Conservation (phyloP, 148 eudicot genomes). For the Pharnaceum exiguum region DNA sequence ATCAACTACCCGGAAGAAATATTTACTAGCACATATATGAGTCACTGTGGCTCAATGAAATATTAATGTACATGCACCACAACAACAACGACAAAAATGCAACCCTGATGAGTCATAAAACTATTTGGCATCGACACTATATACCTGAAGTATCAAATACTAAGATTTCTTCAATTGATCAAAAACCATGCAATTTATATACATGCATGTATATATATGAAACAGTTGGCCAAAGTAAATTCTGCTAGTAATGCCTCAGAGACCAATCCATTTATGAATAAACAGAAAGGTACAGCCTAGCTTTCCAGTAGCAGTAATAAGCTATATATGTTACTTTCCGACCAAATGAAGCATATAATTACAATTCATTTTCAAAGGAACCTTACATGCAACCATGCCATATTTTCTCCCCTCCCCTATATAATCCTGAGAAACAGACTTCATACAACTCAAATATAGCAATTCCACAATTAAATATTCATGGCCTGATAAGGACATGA, state of each 20-base stretch:
- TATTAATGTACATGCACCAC: too few species aligned
- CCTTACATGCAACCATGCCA: background rate
- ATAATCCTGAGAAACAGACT: constrained; percentile 3
- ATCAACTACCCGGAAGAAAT: too few species aligned
- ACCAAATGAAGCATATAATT: constrained; percentile 4
- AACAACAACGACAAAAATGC: too few species aligned
- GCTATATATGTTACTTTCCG: background rate
- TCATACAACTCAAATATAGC: constrained; percentile 15
- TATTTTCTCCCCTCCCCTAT: background rate
- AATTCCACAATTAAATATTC: background rate
- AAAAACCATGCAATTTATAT: too few species aligned
- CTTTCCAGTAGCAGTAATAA: constrained; percentile 11
- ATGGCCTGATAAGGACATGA: constrained; percentile 13
- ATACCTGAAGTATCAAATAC: too few species aligned
- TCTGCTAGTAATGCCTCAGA: constrained; percentile 5
- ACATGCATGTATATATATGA: background rate
- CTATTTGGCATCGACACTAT: too few species aligned
- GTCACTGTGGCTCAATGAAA: too few species aligned
- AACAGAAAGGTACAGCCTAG: constrained; percentile 12
- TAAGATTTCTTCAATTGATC: too few species aligned
- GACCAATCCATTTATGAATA: constrained; percentile 19
- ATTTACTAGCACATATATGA: too few species aligned
- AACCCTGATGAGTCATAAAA: too few species aligned
- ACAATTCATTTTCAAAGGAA: background rate
- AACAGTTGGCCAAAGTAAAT: background rate